Evolutionary conservation across 2,329 filamentous ascomycete genomes (phyloP).

Genomic region (Pestalotiopsis sp.): DNA sequence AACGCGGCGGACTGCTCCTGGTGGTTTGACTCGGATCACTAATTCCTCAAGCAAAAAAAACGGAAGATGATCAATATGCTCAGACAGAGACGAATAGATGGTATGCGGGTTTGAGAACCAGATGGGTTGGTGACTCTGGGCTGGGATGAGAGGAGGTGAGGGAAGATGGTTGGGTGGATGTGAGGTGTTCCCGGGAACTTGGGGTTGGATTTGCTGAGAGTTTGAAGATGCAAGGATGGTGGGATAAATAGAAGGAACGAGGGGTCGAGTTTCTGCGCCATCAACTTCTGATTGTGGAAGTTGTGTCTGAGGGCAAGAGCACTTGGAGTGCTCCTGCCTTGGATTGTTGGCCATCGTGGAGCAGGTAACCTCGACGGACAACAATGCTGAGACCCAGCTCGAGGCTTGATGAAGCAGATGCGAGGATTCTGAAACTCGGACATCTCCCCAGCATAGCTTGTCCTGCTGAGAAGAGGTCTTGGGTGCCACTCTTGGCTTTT

Average conservation of each 20-base stretch:
- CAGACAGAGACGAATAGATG: constrained; percentile 32
- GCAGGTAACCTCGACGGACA: no score
- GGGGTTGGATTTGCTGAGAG: not conserved
- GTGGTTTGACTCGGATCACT: constrained; percentile 16
- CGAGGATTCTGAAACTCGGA: no score
- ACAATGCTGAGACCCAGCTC: no score
- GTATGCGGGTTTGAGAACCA: constrained; percentile 24
- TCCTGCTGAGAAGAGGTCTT: no score
- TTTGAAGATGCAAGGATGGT: not conserved
- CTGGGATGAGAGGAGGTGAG: not conserved
- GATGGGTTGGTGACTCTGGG: constrained; percentile 16
- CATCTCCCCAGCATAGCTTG: no score
- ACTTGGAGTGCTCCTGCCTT: not conserved
- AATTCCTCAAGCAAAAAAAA: constrained; percentile 28
- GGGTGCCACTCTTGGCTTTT: no score
- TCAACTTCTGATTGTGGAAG: not conserved
- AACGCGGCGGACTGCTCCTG: constrained; percentile 4
- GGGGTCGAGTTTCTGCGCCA: not conserved
- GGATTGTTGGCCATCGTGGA: no score
- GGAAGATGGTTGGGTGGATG: not conserved
- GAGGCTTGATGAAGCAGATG: no score
- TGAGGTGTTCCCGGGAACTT: constrained; percentile 14
- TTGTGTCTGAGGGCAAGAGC: not conserved
- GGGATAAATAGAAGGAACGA: not conserved
- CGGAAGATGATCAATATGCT: constrained; percentile 30